phyloP scores from a whole-genome alignment of 306 rosid species.

The Lathyrus oleraceus region DNA sequence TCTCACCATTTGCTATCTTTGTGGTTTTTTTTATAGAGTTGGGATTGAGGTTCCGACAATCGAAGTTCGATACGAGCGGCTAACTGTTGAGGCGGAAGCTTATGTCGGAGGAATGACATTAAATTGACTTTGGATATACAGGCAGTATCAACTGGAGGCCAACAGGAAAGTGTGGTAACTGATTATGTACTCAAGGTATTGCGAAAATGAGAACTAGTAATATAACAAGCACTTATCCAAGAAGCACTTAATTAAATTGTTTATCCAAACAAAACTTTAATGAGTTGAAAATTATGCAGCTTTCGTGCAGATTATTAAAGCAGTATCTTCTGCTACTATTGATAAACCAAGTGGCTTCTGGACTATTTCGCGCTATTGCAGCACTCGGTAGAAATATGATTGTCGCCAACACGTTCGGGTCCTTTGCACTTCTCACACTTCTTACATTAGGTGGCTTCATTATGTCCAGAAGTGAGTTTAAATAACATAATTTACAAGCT shows the following conservation, averaged over 20 bases:
- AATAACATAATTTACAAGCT: background rate
- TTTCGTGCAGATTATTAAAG: conserved; percentile 50
- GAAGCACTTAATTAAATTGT: background rate
- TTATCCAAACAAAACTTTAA: background rate
- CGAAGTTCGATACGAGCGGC: conserved; percentile 59
- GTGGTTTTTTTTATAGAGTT: conserved; percentile 33
- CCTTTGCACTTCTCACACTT: conserved; percentile 41
- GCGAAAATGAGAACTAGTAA: background rate
- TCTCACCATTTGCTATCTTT: background rate
- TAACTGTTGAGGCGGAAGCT: conserved; percentile 55
- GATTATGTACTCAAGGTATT: conserved; percentile 71
- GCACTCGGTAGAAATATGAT: conserved; percentile 48
- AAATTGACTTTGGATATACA: background rate
- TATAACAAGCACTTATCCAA: background rate
- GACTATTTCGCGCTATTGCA: conserved; percentile 47
- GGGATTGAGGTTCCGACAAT: conserved; percentile 56
- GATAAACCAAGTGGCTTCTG: conserved; percentile 51
- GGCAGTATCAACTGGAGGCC: conserved; percentile 48
- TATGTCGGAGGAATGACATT: conserved; percentile 44
- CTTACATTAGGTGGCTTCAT: conserved; percentile 52
- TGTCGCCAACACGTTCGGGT: conserved; percentile 48
- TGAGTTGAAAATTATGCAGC: conserved; percentile 39
- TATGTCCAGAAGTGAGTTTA: conserved; percentile 43
- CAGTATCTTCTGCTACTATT: conserved; percentile 45
- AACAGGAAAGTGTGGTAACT: conserved; percentile 56